Conservation (phyloP, 257 asterid species). For the Capsicum rhomboideum region DNA sequence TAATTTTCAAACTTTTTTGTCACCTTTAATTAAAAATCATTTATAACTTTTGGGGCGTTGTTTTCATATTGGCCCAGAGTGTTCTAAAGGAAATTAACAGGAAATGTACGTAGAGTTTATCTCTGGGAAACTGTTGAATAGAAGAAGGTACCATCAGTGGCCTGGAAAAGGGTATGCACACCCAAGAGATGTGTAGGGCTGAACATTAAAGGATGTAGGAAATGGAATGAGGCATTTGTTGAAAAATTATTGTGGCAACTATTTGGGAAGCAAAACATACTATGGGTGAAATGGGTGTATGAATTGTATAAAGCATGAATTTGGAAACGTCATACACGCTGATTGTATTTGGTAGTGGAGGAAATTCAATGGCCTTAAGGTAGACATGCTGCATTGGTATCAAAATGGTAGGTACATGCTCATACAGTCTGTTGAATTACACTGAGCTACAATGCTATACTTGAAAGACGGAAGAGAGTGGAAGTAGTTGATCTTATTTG, state of each 20-base stretch:
- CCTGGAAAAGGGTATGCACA: too few relatives aligned
- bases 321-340: neutral
- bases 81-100: too few relatives aligned
- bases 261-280: neutral
- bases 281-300: neutral
- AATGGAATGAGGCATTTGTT: neutral
- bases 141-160: too few relatives aligned
- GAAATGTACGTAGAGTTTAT: too few relatives aligned
- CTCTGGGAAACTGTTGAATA: too few relatives aligned
- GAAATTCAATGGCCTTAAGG: neutral
- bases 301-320: neutral
- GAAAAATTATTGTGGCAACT: neutral
- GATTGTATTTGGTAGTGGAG: neutral
- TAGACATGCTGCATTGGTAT: neutral
- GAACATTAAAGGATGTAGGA: neutral
- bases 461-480: neutral
- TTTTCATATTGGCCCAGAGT: too few relatives aligned
- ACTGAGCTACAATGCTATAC: neutral
- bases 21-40: too few relatives aligned
- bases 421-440: neutral
- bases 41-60: too few relatives aligned
- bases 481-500: neutral
- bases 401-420: neutral
- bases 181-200: neutral
- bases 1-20: too few relatives aligned